Percentiles rank a stretch among this genome's conserved stretches.
phyloP scores from a whole-genome alignment of 148 eudicot species.

The Rhododendron mucronatum region DNA sequence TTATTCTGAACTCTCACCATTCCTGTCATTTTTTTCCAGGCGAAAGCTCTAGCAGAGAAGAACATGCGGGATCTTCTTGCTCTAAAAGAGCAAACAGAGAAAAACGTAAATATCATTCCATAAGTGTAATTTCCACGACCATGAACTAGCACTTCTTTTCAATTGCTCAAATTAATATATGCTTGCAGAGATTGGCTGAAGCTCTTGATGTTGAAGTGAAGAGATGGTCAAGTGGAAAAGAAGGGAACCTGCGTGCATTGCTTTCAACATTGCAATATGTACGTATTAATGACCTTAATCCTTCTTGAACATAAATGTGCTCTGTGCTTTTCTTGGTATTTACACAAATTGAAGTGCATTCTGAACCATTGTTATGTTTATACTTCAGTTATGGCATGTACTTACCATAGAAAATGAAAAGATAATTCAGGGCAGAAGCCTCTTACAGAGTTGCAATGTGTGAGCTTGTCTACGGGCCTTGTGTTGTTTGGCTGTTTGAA shows the following conservation, averaged over 20 bases:
- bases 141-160: constrained; percentile 6
- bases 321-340: neutral
- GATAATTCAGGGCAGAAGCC: neutral
- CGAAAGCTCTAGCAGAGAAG: constrained; percentile 92
- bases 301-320: neutral
- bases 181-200: constrained; percentile 84
- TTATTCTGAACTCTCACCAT: neutral
- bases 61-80: constrained; percentile 83
- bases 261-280: constrained; percentile 97
- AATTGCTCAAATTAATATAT: constrained; percentile 5
- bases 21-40: constrained; percentile 43
- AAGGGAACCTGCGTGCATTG: constrained; percentile 95
- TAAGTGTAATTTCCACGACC: neutral
- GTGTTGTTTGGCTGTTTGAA: neutral
- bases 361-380: neutral
- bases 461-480: neutral
- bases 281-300: constrained; percentile 20
- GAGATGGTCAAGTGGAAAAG: constrained; percentile 97
- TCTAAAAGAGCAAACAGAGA: constrained; percentile 87
- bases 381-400: neutral
- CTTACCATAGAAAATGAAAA: neutral
- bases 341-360: neutral
- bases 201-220: constrained; percentile 83
- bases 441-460: neutral
- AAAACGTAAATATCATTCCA: constrained; percentile 46